Evolutionary conservation across 345 rosid species (phyloP), one percentile per base, ranked within the genome.

Genomic region (Excoecaria agallocha): DNA sequence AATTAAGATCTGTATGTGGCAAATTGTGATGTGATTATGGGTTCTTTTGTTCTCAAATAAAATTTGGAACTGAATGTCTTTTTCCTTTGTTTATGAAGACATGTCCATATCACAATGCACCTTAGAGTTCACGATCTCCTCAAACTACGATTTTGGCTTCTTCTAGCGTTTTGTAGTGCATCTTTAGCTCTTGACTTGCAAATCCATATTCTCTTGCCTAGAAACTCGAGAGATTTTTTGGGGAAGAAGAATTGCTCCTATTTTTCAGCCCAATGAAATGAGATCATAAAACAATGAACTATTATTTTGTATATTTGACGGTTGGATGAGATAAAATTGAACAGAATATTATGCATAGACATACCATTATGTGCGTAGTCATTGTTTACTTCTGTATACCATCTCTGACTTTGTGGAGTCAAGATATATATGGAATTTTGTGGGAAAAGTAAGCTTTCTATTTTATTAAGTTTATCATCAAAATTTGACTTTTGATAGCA

Each of bases 261-360:
- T 68, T 11, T 0, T 0, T 52, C 39, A 4, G n/a, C 1, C 46
- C 43, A 6, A 55, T 70, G 3, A 7, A 11, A 19, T 61, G 68
- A 60, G 46, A 43, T 72, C 57, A 60, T 48, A 46, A 72, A 49
- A 25, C 75, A n/a, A 72, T 62, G n/a, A 5, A 15, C 49, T 61
- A 46, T 38, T 0, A 3, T n/a, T 8, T 37, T 71, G 74, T 30
- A 16, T 59, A 45, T 71, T 71, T 65, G 43, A 70, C 17, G 48
- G 35, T 13, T 59, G 41, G 17, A 30, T 62, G 6, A 30, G 75
- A 48, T 22, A 12, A 57, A 66, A 5, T 49, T 8, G 39, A 6
- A 12, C 41, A 62, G 15, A 19, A n/a, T 25, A 13, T 61, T 22
- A 8, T 10, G 50, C 38, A 15, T 12, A 30, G 43, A 20, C 75